Percentiles rank a stretch among this genome's conserved stretches.
Evolutionary conservation across 2,329 filamentous ascomycete species (phyloP).

Genomic region (Endocalyx cinctus): DNA sequence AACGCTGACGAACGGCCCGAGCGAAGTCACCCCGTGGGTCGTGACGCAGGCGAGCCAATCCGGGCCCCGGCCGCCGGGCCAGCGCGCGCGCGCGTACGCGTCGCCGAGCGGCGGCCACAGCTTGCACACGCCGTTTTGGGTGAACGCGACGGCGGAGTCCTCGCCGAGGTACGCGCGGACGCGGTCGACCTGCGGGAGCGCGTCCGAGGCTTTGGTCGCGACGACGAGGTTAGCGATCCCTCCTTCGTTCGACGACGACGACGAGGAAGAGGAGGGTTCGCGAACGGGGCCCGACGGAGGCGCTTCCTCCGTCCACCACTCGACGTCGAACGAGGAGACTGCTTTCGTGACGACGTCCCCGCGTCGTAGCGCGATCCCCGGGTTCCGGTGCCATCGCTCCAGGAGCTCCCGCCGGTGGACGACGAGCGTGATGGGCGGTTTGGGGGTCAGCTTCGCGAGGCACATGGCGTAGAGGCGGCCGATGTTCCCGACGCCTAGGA

Average conservation of each 20-base stretch:
- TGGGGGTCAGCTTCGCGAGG: slow-evolving; percentile 53
- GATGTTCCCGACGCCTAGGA: slow-evolving; percentile 77
- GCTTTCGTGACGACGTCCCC: slow-evolving; percentile 14
- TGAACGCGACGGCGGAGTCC: slow-evolving; percentile 70
- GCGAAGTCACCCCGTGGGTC: slow-evolving; percentile 51
- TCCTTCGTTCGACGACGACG: too few species aligned
- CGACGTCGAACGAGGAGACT: slow-evolving; percentile 41
- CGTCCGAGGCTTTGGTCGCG: slow-evolving; percentile 67
- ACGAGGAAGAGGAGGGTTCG: slow-evolving; percentile 40
- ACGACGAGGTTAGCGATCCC: slow-evolving; percentile 71
- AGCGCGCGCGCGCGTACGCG: slow-evolving; percentile 38
- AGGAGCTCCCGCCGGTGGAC: slow-evolving; percentile 57
- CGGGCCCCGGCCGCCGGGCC: slow-evolving; percentile 40
- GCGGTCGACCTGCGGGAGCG: slow-evolving; percentile 54
- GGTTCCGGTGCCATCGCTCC: slow-evolving; percentile 38
- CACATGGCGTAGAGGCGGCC: slow-evolving; percentile 74
- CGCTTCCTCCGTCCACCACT: slow-evolving; percentile 50
- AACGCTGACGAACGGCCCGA: slow-evolving; percentile 45
- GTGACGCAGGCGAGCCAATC: slow-evolving; percentile 67
- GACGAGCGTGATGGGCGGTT: slow-evolving; percentile 76
- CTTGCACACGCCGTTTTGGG: slow-evolving; percentile 83
- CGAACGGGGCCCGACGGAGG: slow-evolving; percentile 29
- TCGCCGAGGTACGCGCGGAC: slow-evolving; percentile 59
- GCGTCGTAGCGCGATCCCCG: slow-evolving; percentile 42
- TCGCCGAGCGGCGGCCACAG: slow-evolving; percentile 50